phyloP scores from a whole-genome alignment of 2,329 filamentous ascomycete genomes.

The Aspergillus sp. region DNA sequence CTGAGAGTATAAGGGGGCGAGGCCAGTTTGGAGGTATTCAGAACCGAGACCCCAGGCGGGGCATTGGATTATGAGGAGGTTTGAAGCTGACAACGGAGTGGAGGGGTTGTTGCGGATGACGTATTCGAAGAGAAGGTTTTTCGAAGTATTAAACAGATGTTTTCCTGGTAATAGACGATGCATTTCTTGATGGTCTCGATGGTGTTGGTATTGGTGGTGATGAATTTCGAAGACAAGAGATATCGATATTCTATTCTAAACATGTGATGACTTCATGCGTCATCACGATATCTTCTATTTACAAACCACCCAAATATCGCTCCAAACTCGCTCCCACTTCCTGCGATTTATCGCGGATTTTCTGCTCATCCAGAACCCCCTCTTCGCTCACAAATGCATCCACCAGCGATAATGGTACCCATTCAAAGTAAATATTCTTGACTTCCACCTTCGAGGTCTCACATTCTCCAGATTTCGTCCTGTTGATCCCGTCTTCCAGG shows the following conservation, averaged over 20 bases:
- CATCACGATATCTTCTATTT: not conserved
- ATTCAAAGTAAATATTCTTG: conserved; percentile 56
- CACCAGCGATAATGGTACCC: conserved; percentile 49
- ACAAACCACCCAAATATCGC: conserved; percentile 16
- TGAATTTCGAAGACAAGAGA: not conserved
- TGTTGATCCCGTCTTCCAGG: conserved; percentile 11
- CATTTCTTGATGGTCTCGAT: too few relatives aligned
- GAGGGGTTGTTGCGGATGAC: conserved; percentile 5
- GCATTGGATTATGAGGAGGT: conserved; percentile 15
- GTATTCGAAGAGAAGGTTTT: conserved; percentile 14
- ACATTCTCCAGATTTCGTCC: conserved; percentile 4
- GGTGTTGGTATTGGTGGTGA: not conserved
- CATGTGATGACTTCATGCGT: not conserved
- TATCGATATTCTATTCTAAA: not conserved
- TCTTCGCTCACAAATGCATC: conserved; percentile 54
- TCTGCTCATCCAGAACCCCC: conserved; percentile 31
- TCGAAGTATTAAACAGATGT: conserved; percentile 12
- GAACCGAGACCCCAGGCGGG: conserved; percentile 21
- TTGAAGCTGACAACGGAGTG: not conserved
- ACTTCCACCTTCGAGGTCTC: conserved; percentile 25
- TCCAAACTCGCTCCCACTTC: conserved; percentile 13
- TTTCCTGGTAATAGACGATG: conserved; percentile 4
- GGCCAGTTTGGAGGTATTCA: conserved; percentile 13
- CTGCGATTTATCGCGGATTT: conserved; percentile 18
- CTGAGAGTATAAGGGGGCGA: conserved; percentile 7